These are phyloP conservation scores for Podaxis rugospora DNA, from an alignment of 768 basidiomycete genomes.

Conservation along the genomic window DNA sequence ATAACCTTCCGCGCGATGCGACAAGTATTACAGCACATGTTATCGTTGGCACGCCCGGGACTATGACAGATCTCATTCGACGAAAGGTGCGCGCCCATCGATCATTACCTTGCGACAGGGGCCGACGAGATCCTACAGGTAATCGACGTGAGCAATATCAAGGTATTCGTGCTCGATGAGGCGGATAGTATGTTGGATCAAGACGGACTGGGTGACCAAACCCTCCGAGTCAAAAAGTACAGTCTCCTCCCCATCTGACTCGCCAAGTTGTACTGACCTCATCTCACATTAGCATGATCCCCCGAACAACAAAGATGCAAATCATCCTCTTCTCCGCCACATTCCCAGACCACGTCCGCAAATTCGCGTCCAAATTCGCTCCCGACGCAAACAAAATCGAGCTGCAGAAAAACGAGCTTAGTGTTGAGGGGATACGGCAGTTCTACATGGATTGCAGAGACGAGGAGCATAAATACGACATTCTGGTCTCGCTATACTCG, in stretches of 20 bases:
- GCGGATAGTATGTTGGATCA: constrained; percentile 99
- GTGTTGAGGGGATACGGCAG: constrained; percentile 91
- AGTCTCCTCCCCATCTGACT: constrained; percentile 17
- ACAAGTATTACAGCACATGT: constrained; percentile 80
- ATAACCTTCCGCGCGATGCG: constrained; percentile 64
- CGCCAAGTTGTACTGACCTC: not conserved
- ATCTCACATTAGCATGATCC: constrained; percentile 46
- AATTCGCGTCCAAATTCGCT: constrained; percentile 91
- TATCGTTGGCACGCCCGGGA: constrained; percentile 95
- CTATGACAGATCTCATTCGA: constrained; percentile 83
- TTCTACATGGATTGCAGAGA: constrained; percentile 94
- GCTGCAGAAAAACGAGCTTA: constrained; percentile 89
- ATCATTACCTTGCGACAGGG: not conserved
- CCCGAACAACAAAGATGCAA: constrained; percentile 52
- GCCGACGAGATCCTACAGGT: constrained; percentile 27
- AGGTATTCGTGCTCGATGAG: constrained; percentile 95
- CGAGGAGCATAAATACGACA: constrained; percentile 93
- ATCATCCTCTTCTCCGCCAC: constrained; percentile 98
- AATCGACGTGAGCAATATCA: constrained; percentile 75
- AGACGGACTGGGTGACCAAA: constrained; percentile 92
- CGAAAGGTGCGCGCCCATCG: constrained; percentile 36
- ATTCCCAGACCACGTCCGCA: constrained; percentile 90
- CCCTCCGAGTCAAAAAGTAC: constrained; percentile 89
- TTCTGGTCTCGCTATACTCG: constrained; percentile 84
- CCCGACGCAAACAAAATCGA: constrained; percentile 96